Evolutionary conservation across 805 yeast genomes (phyloP), one percentile per base, ranked within the genome.

Genomic region (Torulaspora maleeae): DNA sequence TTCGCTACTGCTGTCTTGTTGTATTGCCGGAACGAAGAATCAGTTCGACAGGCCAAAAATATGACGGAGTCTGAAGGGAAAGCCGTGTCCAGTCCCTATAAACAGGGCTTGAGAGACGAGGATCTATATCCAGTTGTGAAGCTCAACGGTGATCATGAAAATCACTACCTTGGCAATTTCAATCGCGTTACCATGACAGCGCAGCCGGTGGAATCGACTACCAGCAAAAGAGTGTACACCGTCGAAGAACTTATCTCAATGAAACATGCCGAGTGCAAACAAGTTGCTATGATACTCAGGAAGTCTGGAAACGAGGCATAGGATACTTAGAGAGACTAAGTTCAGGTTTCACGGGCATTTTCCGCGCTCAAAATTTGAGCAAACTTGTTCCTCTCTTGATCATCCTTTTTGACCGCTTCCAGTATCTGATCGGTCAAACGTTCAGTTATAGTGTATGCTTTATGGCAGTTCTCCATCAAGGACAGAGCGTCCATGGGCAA

Each of bases 401-500:
- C 78, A 54, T 86, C 90, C 22, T 69, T 68, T 47, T 77, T 76
- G 27, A 90, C 61, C 11, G 75, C 69, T 4, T 61, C 53, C 41
- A 79, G 74, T 36, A 91, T 85, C 58, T 77, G 70, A 27, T 79
- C 79, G 0, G 96, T 86, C 47, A 86, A 59, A 20, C 61, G 58
- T 44, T 78, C 80, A 7, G 87, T 93, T 27, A 82, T 74, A 3
- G 63, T 61, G 56, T 77, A 79, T 1, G 96, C 93, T 45, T 74
- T 70, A 47, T 76, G 77, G 27, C 85, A 76, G 61, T 93, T 83
- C 20, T 80, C 79, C 72, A 87, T 70, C 40, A 91, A 67, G 20
- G 76, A 69, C 29, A 75, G 59, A 0, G 93, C 87, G 57, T 86
- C 90, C 52, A 91, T 78, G 5, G 90, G 86, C 37, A 86, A 69